phyloP scores from a whole-genome alignment of 1,139 yeast species.

The Nakaseomyces kungkrabaensis region DNA sequence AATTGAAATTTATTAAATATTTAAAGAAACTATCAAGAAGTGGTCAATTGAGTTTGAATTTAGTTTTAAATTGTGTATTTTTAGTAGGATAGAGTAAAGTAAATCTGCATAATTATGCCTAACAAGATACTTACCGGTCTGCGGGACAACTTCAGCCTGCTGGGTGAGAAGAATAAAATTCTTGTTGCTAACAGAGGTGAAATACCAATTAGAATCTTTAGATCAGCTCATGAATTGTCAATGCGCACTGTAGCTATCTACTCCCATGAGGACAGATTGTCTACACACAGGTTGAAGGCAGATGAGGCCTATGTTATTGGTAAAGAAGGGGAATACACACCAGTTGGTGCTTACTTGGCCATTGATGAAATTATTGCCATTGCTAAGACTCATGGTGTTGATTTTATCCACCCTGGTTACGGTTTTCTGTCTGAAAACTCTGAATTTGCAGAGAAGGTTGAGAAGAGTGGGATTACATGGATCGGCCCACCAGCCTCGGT shows the following conservation, averaged over 20 bases:
- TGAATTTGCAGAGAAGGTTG: constrained; percentile 88
- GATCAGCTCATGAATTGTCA: constrained; percentile 95
- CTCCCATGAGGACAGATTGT: constrained; percentile 90
- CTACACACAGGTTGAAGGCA: constrained; percentile 90
- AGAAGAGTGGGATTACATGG: constrained; percentile 88
- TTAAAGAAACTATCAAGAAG: not conserved
- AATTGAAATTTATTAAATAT: no score
- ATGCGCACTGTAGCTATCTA: constrained; percentile 97
- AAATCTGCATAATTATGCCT: not conserved
- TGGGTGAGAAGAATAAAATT: constrained; percentile 47
- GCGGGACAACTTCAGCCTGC: constrained; percentile 43
- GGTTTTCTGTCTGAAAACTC: constrained; percentile 94
- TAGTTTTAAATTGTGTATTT: no score
- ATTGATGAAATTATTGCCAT: constrained; percentile 90
- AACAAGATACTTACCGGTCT: constrained; percentile 12
- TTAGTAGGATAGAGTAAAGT: no score
- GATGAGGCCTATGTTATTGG: constrained; percentile 93
- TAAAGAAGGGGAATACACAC: constrained; percentile 77
- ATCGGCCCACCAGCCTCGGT: constrained; percentile 86
- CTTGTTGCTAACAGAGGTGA: constrained; percentile 96
- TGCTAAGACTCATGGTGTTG: constrained; percentile 78
- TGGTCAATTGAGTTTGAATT: no score
- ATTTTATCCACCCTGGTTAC: constrained; percentile 98
- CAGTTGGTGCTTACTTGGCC: constrained; percentile 93
- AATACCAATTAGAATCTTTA: constrained; percentile 79